Percentiles rank a stretch among this genome's conserved stretches.
Conservation (phyloP, 345 rosid species). For the Laguncularia racemosa region DNA sequence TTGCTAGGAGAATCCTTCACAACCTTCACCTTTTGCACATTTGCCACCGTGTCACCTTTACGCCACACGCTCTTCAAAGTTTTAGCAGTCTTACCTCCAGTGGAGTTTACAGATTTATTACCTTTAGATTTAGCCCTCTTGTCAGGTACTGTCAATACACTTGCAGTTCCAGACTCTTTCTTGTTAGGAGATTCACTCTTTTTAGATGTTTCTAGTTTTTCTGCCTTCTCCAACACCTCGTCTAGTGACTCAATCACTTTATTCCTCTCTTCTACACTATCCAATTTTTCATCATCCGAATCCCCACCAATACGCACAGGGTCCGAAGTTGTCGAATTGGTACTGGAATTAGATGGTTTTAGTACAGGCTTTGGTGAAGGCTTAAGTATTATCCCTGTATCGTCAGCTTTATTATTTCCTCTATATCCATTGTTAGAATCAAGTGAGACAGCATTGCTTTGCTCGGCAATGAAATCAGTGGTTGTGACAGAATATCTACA, state of each 20-base stretch:
- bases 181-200: slow-evolving; percentile 6
- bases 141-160: slow-evolving; percentile 28
- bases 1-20: slow-evolving; percentile 49
- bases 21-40: slow-evolving; percentile 54
- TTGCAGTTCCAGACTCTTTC: slow-evolving; percentile 23
- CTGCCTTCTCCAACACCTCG: slow-evolving; percentile 88
- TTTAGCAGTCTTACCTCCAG: slow-evolving; percentile 37
- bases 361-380: slow-evolving; percentile 76
- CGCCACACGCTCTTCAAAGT: slow-evolving; percentile 93
- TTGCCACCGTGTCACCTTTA: slow-evolving; percentile 71
- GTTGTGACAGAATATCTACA: slow-evolving; percentile 79
- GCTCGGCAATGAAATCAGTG: slow-evolving; percentile 67
- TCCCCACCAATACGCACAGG: slow-evolving; percentile 13
- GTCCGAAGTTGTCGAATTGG: slow-evolving; percentile 30
- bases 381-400: slow-evolving; percentile 51
- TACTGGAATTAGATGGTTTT: slow-evolving; percentile 39
- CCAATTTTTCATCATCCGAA: slow-evolving; percentile 18
- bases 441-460: slow-evolving; percentile 41
- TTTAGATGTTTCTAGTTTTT: slow-evolving; percentile 56
- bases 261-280: slow-evolving; percentile 49
- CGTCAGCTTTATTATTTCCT: slow-evolving; percentile 27
- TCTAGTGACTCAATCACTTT: slow-evolving; percentile 78
- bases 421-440: slow-evolving; percentile 39
- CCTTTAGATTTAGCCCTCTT: slow-evolving; percentile 19
- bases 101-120: slow-evolving; percentile 21